Percentiles rank a stretch among this genome's conserved stretches.
Evolutionary conservation across 2,329 filamentous ascomycete genomes (phyloP).

Genomic region (Fusarium equiseti): DNA sequence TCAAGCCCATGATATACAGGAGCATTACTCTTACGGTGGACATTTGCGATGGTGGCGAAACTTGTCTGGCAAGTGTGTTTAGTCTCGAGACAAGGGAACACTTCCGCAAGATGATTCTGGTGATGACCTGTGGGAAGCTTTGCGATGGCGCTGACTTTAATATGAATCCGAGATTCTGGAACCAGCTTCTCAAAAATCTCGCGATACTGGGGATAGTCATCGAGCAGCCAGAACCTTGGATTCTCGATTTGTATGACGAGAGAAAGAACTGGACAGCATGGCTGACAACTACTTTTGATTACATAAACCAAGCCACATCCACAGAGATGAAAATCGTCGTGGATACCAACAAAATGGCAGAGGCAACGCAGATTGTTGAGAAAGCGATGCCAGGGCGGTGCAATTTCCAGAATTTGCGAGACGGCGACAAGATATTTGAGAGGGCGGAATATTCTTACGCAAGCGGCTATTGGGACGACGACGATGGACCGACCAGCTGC

Average conservation of each 20-base stretch:
- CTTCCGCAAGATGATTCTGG: no score
- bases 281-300: not conserved
- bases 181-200: not conserved
- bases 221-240: not conserved
- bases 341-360: not conserved
- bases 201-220: not conserved
- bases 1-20: no score
- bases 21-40: no score
- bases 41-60: no score
- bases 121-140: accelerated
- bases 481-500: not conserved
- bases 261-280: not conserved
- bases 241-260: not conserved
- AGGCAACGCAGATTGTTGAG: not conserved
- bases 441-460: not conserved
- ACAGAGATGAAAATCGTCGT: not conserved
- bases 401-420: not conserved
- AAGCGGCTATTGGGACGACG: not conserved
- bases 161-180: not conserved
- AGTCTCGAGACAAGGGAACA: no score
- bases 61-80: no score
- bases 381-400: not conserved
- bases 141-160: not conserved
- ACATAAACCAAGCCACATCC: not conserved
- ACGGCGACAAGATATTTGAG: not conserved